Conservation (phyloP, 805 yeast species). For the Sugiyamaella valdiviana region DNA sequence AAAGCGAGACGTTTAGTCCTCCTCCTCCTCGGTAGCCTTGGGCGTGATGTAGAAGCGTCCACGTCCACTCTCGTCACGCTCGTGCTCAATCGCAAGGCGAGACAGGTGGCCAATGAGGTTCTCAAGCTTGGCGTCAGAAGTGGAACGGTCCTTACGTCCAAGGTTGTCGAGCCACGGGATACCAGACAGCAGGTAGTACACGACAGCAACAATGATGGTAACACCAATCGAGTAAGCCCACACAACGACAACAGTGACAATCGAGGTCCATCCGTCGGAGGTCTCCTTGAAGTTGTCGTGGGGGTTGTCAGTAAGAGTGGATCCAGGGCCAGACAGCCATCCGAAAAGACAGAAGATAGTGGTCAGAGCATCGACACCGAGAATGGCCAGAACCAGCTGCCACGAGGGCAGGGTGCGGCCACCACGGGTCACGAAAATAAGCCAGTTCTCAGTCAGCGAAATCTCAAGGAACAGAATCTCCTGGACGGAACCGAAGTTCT, state of each 20-base stretch:
- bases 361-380: conserved; percentile 83
- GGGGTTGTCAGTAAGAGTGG: conserved; percentile 30
- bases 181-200: conserved; percentile 67
- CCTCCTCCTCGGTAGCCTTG: conserved; percentile 33
- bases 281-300: conserved; percentile 43
- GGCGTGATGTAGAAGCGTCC: conserved; percentile 31
- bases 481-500: conserved; percentile 91
- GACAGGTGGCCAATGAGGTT: conserved; percentile 34
- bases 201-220: conserved; percentile 93
- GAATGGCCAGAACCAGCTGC: conserved; percentile 93
- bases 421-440: conserved; percentile 94
- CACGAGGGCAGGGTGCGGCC: conserved; percentile 98
- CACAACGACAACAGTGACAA: conserved; percentile 86
- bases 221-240: conserved; percentile 95
- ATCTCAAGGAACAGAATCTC: conserved; percentile 92
- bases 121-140: conserved; percentile 32
- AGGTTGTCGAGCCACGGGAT: conserved; percentile 30
- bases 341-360: conserved; percentile 90
- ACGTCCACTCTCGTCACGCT: conserved; percentile 28
- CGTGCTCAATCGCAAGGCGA: conserved; percentile 35
- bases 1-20: conserved; percentile 24
- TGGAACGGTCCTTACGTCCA: conserved; percentile 30
- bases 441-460: conserved; percentile 95
- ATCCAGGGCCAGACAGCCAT: conserved; percentile 56
- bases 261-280: conserved; percentile 86